Base-by-base conservation (phyloP, 1,284 basidiomycete genomes). In the Ganoderma meredithae region DNA sequence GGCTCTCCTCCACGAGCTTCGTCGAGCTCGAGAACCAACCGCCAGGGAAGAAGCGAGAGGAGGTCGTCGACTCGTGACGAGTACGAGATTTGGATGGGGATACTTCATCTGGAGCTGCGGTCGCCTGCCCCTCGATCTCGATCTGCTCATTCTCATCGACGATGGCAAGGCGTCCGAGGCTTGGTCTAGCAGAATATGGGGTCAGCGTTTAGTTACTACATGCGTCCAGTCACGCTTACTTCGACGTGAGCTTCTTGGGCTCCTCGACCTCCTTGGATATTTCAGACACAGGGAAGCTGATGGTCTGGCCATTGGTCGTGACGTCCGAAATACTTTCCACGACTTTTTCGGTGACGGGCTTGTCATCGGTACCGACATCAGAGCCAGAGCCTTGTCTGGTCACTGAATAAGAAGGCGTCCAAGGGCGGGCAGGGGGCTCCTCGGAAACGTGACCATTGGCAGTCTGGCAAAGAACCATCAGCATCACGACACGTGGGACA, bases 11-110 rank as follows among this genome's bases (percentile, higher is more conserved):
- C 1, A 73, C 70, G 1, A 73, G 65, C 71, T 79, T 79, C 58
- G 75, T 74, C 19, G 75, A 74, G 43, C 78, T 79, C 1, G 84
- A 84, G 77, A 86, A 86, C 86, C 86, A 88, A 5, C 83, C 85
- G 41, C 87, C 87, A 17, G 86, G 86, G 82, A 87, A 85, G 77
- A 85, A 84, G 60, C 83, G 81, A 15, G 85, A 86, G 22, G 87
- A 88, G 8, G 86, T 79, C 0, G 85, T 83, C 2, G 86, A 88
- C 73, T 85, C 85, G 4, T 82, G 78, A 56, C 86, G 78, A 22
- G 80, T 79, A 52, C 86, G 85, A 27, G 66, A 49, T 17, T 69
- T 69, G 9, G 74, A 66, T 17, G 74, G 73, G 22, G 77, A 73
- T 3, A 70, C 56, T 10, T 72, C 72, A 4, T 69, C 61, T 22